A percentile compares a stretch with the other conserved stretches of the same genome.
These are phyloP conservation scores for Leccinum aurantiacum DNA, from an alignment of 768 basidiomycete genomes.

Conservation along the genomic window DNA sequence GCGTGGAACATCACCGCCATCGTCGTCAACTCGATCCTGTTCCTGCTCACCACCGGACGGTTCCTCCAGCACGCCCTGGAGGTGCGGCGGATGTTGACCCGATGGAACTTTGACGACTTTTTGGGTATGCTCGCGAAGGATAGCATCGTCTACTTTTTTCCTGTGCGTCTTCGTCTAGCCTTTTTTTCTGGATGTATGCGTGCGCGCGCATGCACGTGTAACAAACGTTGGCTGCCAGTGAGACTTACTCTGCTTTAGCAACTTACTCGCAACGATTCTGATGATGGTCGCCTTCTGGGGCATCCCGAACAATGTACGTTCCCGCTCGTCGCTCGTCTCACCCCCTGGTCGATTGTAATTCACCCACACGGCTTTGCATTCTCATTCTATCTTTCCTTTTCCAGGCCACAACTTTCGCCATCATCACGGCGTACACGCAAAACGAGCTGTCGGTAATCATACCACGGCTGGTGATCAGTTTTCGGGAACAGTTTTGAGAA, in stretches of 20 bases:
- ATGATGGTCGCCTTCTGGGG: conserved; percentile 20
- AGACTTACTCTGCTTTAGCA: conserved; percentile 3
- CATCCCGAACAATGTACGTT: conserved; percentile 10
- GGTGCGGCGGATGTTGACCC: conserved; percentile 3
- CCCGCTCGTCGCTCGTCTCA: not conserved
- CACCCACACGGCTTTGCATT: not conserved
- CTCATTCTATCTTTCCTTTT: not conserved
- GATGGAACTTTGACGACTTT: conserved; percentile 15
- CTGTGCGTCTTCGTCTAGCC: conserved; percentile 11
- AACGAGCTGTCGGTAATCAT: conserved; percentile 20
- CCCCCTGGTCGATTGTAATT: not conserved
- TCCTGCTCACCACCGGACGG: conserved; percentile 14
- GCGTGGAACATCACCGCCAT: conserved; percentile 20
- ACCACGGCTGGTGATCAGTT: conserved; percentile 22
- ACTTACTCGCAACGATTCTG: conserved; percentile 16
- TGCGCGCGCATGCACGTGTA: not conserved
- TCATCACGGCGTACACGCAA: conserved; percentile 18
- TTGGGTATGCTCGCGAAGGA: conserved; percentile 19
- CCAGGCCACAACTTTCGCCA: conserved; percentile 8
- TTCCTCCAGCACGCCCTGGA: conserved; percentile 16
- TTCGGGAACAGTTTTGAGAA: conserved; percentile 17
- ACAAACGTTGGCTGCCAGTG: not conserved
- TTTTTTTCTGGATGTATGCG: not conserved
- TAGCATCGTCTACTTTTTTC: conserved; percentile 20
- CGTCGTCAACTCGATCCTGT: conserved; percentile 13